Percentiles rank a stretch among this genome's conserved stretches.
These are phyloP conservation scores for Leucocoprinus birnbaumii DNA, from an alignment of 768 basidiomycete species.

Conservation along the genomic window DNA sequence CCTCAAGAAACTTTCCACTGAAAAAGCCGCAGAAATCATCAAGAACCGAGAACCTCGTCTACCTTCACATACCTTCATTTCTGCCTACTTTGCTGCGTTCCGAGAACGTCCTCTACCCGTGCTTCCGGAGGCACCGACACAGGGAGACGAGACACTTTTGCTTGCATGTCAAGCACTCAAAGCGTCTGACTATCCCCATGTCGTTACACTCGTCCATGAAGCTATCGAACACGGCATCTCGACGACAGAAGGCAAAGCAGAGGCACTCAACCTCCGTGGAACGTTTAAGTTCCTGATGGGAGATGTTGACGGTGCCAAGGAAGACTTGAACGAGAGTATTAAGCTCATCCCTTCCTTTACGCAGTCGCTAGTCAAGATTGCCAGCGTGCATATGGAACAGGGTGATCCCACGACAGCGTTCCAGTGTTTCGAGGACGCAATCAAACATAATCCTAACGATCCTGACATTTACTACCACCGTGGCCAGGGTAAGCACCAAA, in stretches of 20 bases:
- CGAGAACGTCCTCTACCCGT: slow-evolving; percentile 61
- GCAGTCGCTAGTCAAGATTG: slow-evolving; percentile 94
- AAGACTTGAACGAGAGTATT: slow-evolving; percentile 77
- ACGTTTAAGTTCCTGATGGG: slow-evolving; percentile 97
- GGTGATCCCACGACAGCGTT: slow-evolving; percentile 80
- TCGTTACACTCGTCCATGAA: slow-evolving; percentile 78
- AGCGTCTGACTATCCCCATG: slow-evolving; percentile 82
- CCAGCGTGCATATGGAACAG: slow-evolving; percentile 96
- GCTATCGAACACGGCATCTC: slow-evolving; percentile 86
- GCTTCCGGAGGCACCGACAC: slow-evolving; percentile 69
- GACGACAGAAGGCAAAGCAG: slow-evolving; percentile 70
- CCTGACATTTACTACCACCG: slow-evolving; percentile 98
- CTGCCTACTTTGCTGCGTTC: slow-evolving; percentile 97
- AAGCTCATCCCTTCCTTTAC: slow-evolving; percentile 65
- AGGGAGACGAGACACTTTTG: slow-evolving; percentile 81
- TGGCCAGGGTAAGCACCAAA: slow-evolving; percentile 70
- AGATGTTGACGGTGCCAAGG: slow-evolving; percentile 79
- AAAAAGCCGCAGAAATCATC: slow-evolving; percentile 73
- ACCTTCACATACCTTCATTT: slow-evolving; percentile 89
- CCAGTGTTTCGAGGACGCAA: slow-evolving; percentile 88
- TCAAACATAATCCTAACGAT: slow-evolving; percentile 77
- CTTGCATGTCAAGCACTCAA: slow-evolving; percentile 81
- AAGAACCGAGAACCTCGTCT: slow-evolving; percentile 77
- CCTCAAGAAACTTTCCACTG: slow-evolving; percentile 75
- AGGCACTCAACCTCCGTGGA: slow-evolving; percentile 89